Evolutionary conservation across 371 early-diverging fungal genomes (phyloP), one percentile per base, ranked within the genome.

Genomic region (Batkoa obscura): DNA sequence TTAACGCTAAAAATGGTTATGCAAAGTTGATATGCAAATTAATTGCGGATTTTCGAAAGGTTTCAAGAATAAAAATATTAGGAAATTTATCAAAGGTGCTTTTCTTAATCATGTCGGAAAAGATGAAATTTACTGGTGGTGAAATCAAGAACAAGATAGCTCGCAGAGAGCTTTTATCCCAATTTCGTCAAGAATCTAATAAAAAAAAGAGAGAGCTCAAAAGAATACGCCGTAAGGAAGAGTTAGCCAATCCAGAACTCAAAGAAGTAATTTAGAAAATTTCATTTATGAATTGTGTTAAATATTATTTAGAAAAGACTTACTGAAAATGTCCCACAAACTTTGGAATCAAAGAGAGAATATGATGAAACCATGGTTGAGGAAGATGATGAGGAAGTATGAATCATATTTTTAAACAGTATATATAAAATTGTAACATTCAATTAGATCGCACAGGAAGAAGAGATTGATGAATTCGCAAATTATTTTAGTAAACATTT

Each of bases 291-390:
- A n/a, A n/a, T n/a, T n/a, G n/a, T n/a, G n/a, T n/a, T n/a, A 51
- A 10, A 1, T 58, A 46, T 36, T 37, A 10, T 38, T 23, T 63
- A 82, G 81, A 81, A 88, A 70, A 82, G 96, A 48, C 71, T 94
- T 62, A 74, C 76, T 47, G 77, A 83, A 59, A 93, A 96, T 72
- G 83, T 90, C 6, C 94, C 94, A 6, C 78, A 80, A 52, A 98
- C 98, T 6, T 67, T 93, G 37, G 98, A 98, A 60, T 90, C 79
- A 61, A 85, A 84, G n/a, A 71, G 96, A 58, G 94, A 94, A 67
- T 78, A 71, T 42, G 95, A 98, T 63, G 95, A 93, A 54, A 93
- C 94, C 0, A 76, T 94, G 51, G 87, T 92, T 2, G 81, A 73
- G 2, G 79, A 78, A 30, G 85, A 80, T 36, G 90, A 85, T 42